Conservation (phyloP, 306 rosid species). For the Cucurbita pepo region DNA sequence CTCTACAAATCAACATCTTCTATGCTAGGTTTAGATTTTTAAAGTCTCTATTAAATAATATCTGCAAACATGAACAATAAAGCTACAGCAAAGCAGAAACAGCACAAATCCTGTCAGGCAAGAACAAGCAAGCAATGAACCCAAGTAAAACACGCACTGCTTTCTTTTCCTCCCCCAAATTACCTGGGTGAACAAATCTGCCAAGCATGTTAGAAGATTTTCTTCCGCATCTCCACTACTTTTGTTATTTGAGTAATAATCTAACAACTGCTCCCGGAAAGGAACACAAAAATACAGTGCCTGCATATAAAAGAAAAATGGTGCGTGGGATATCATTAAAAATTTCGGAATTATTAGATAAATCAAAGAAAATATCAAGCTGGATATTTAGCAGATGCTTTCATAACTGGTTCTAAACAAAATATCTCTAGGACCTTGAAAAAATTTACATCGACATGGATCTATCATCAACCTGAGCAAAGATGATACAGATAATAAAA, state of each 20-base stretch:
- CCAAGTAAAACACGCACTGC: not conserved
- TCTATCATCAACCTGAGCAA: not conserved
- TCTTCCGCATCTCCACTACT: constrained; percentile 63
- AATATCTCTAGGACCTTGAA: not conserved
- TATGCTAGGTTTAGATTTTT: not conserved
- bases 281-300: constrained; percentile 98
- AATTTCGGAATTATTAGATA: not conserved
- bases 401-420: not conserved
- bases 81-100: not conserved
- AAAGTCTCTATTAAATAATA: not conserved
- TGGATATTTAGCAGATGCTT: not conserved
- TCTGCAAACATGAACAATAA: not conserved
- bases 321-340: not conserved
- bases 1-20: not conserved
- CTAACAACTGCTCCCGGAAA: constrained; percentile 84
- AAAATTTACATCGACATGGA: not conserved
- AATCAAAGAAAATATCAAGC: not conserved
- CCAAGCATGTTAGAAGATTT: constrained; percentile 93
- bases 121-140: not conserved
- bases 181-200: constrained; percentile 95
- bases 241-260: constrained; percentile 68
- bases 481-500: not conserved
- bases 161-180: not conserved
- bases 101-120: not conserved
- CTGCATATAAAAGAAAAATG: constrained; percentile 27